phyloP scores from a whole-genome alignment of 768 basidiomycete genomes.

The Ephemerocybe angulata region DNA sequence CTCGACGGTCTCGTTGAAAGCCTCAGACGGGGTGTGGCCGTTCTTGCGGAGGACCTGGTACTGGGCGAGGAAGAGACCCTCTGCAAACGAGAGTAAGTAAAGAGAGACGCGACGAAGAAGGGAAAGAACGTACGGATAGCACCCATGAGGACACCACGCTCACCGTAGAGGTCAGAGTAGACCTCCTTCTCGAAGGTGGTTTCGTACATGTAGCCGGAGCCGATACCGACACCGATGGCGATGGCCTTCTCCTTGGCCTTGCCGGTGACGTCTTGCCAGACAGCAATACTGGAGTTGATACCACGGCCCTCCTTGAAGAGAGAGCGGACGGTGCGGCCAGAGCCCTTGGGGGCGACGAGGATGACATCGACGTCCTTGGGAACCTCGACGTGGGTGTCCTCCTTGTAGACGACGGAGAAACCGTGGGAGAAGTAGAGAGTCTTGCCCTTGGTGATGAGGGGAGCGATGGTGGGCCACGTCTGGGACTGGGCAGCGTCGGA shows the following conservation, averaged over 20 bases:
- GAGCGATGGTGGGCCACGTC: constrained; percentile 86
- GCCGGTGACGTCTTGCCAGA: constrained; percentile 97
- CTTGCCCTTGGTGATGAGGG: constrained; percentile 99
- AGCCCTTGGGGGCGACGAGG: constrained; percentile 98
- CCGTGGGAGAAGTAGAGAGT: constrained; percentile 99
- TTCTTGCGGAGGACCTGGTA: constrained; percentile 97
- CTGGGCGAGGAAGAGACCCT: constrained; percentile 98
- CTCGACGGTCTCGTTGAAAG: constrained; percentile 99
- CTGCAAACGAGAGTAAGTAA: constrained; percentile 30
- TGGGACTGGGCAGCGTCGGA: constrained; percentile 99
- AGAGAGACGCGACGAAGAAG: neutral
- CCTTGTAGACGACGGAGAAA: constrained; percentile 98
- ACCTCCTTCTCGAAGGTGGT: constrained; percentile 99
- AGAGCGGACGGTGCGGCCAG: constrained; percentile 96
- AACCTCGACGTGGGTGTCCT: constrained; percentile 91
- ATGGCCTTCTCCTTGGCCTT: constrained; percentile 97
- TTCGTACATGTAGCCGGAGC: constrained; percentile 98
- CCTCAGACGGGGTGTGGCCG: constrained; percentile 95
- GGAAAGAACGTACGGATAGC: constrained; percentile 69
- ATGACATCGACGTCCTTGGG: constrained; percentile 97
- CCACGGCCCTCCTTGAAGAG: constrained; percentile 99
- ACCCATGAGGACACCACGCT: constrained; percentile 99
- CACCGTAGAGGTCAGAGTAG: constrained; percentile 98
- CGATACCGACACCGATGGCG: constrained; percentile 90
- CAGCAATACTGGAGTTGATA: constrained; percentile 92